Evolutionary conservation across 345 rosid genomes (phyloP).

Genomic region (Ceriops decandra): DNA sequence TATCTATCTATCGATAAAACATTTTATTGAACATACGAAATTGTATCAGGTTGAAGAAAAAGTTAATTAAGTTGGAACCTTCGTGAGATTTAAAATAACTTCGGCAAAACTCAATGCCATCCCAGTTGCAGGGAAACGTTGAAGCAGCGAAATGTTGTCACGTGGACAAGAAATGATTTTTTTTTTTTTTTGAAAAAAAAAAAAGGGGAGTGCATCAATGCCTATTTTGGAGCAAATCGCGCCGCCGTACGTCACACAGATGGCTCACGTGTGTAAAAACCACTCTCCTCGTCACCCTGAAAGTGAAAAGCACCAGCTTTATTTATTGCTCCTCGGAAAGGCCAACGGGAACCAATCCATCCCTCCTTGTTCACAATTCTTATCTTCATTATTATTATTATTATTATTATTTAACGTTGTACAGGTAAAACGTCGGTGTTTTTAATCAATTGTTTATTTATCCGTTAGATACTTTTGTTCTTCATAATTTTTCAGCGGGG

Average conservation of each 20-base stretch:
- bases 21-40: too few relatives aligned
- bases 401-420: not conserved
- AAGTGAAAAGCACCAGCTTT: not conserved
- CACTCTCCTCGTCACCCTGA: not conserved
- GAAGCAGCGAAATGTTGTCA: not conserved
- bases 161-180: not conserved
- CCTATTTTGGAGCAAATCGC: constrained; percentile 15
- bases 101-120: not conserved
- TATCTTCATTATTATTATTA: not conserved
- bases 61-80: too few relatives aligned
- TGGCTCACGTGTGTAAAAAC: constrained; percentile 26
- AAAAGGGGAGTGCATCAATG: not conserved
- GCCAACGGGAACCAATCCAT: not conserved
- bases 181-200: too few relatives aligned
- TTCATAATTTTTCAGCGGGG: not conserved
- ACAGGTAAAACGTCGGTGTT: too few relatives aligned
- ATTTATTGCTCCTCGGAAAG: too few relatives aligned
- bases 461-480: not conserved
- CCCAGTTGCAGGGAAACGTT: not conserved
- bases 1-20: too few relatives aligned
- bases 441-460: not conserved
- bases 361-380: not conserved
- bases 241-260: constrained; percentile 40
- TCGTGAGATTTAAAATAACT: too few relatives aligned
- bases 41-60: too few relatives aligned